Conservation (phyloP, 2,329 filamentous ascomycete genomes). For the Monosporascus sp. region DNA sequence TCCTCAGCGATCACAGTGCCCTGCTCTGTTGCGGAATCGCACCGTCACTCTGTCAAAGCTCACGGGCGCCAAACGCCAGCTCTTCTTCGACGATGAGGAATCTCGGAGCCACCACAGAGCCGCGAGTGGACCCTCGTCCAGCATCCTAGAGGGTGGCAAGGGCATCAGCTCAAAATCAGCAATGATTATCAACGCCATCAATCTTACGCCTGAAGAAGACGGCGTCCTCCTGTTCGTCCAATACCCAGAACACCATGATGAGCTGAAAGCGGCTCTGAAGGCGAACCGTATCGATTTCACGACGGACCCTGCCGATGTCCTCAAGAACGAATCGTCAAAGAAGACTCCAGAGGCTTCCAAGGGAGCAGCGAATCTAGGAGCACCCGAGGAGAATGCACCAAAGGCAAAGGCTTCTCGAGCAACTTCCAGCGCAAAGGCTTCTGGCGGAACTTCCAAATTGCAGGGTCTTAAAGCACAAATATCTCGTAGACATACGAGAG, state of each 20-base stretch:
- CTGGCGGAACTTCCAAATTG: no score
- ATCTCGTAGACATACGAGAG: no score
- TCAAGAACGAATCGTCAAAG: no score
- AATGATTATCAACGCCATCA: slow-evolving; percentile 13
- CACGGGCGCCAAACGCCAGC: not conserved
- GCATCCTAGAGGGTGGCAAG: not conserved
- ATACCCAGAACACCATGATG: slow-evolving; percentile 21
- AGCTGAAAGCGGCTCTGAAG: slow-evolving; percentile 17
- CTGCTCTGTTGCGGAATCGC: slow-evolving; percentile 3
- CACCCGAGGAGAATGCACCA: no score
- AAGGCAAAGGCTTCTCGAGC: no score
- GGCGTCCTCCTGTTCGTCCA: slow-evolving; percentile 34
- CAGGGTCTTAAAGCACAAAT: no score
- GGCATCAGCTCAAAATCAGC: slow-evolving; percentile 17
- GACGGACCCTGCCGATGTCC: slow-evolving; percentile 2
- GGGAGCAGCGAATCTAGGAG: no score
- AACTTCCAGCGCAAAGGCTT: no score
- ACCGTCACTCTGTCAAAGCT: slow-evolving; percentile 3
- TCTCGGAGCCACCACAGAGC: no score
- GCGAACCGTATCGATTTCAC: slow-evolving; percentile 8
- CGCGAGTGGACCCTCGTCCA: no score
- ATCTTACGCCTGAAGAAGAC: slow-evolving; percentile 9
- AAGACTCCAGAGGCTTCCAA: no score
- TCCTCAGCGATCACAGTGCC: slow-evolving; percentile 3
- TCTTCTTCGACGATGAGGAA: not conserved